phyloP scores from a whole-genome alignment of 148 eudicot genomes.

The Fagopyrum homotropicum region DNA sequence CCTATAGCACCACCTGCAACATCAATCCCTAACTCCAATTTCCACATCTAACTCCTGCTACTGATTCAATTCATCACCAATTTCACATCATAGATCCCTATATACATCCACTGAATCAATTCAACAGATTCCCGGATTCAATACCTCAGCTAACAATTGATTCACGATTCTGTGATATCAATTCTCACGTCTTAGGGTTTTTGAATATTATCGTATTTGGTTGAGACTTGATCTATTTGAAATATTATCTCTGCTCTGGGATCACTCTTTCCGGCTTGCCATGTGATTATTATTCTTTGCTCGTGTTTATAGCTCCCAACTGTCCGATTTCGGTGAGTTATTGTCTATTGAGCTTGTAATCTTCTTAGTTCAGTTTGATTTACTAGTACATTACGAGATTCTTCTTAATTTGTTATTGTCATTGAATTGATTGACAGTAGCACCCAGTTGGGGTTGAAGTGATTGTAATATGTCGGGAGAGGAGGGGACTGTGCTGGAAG shows the following conservation, averaged over 20 bases:
- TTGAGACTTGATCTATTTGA: constrained; percentile 1
- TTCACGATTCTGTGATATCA: background rate
- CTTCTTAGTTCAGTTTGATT: background rate
- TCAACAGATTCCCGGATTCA: background rate
- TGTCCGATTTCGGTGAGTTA: background rate
- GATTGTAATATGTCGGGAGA: constrained; percentile 1
- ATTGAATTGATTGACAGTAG: constrained; percentile 1
- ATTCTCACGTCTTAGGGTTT: background rate
- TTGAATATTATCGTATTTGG: background rate
- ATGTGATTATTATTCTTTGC: constrained; percentile 7
- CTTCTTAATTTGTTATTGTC: background rate
- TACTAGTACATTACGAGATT: background rate
- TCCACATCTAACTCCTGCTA: background rate
- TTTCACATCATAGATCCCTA: background rate
- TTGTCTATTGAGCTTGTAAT: background rate
- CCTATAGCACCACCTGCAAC: background rate
- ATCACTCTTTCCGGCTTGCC: constrained; percentile 5
- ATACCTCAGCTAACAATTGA: constrained; percentile 5
- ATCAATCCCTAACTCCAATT: background rate
- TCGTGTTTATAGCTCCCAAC: background rate
- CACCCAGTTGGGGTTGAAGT: background rate
- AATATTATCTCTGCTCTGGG: background rate
- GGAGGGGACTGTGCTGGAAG: background rate
- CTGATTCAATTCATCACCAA: background rate
- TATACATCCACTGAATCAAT: background rate